phyloP scores from a whole-genome alignment of 2,329 filamentous ascomycete genomes.

The Cordyceps militaris region DNA sequence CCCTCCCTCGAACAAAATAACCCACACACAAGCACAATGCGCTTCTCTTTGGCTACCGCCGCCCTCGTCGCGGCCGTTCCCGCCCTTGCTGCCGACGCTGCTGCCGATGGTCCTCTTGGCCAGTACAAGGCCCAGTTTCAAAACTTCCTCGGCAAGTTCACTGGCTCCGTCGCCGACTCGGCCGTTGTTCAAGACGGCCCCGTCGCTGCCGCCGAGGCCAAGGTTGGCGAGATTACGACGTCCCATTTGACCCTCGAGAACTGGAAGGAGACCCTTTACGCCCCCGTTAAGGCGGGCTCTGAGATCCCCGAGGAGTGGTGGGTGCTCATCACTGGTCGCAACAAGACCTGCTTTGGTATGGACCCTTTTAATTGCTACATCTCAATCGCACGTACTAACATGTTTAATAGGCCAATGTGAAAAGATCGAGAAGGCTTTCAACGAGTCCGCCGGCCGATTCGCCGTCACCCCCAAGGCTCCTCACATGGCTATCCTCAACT shows the following conservation, averaged over 20 bases:
- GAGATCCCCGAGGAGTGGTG: slow-evolving; percentile 68
- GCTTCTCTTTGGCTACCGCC: slow-evolving; percentile 41
- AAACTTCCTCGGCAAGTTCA: slow-evolving; percentile 54
- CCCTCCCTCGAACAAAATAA: background rate
- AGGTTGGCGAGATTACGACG: slow-evolving; percentile 36
- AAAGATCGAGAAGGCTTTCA: slow-evolving; percentile 56
- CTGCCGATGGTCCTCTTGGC: slow-evolving; percentile 42
- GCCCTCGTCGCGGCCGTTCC: slow-evolving; percentile 44
- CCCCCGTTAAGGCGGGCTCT: slow-evolving; percentile 50
- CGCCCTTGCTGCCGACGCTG: slow-evolving; percentile 43
- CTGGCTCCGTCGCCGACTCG: slow-evolving; percentile 44
- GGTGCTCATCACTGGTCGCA: slow-evolving; percentile 65
- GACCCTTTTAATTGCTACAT: background rate
- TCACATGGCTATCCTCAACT: slow-evolving; percentile 64
- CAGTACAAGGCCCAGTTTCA: slow-evolving; percentile 59
- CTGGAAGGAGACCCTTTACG: slow-evolving; percentile 63
- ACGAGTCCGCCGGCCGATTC: slow-evolving; percentile 59
- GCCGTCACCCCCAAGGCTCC: slow-evolving; percentile 54
- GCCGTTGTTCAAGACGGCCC: slow-evolving; percentile 29
- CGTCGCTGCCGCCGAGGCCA: slow-evolving; percentile 35
- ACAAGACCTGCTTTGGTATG: slow-evolving; percentile 68
- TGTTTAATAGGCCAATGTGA: slow-evolving; percentile 55
- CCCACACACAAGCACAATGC: slow-evolving; percentile 39
- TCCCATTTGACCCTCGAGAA: slow-evolving; percentile 56
- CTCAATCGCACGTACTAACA: background rate